Evolutionary conservation across 345 rosid genomes (phyloP).

Genomic region (Euclidium syriacum): DNA sequence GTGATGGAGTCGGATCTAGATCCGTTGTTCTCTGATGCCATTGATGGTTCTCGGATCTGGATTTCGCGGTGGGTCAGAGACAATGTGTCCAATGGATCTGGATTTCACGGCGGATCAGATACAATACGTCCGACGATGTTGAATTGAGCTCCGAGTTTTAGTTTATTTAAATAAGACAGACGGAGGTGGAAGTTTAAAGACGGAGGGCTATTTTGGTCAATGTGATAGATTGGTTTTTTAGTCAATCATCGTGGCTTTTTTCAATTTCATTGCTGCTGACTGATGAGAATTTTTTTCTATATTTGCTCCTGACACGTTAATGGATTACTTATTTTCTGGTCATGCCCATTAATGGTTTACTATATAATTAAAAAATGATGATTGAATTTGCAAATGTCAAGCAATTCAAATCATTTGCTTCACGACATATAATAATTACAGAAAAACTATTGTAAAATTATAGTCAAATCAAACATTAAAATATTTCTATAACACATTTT

Average conservation of each 20-base stretch:
- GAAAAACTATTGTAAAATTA: too few relatives aligned
- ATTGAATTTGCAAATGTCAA: too few relatives aligned
- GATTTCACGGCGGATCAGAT: constrained; percentile 3
- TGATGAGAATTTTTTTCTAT: neutral
- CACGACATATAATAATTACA: too few relatives aligned
- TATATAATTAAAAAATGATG: too few relatives aligned
- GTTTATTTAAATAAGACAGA: constrained; percentile 14
- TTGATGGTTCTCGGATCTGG: constrained; percentile 25
- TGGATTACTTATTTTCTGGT: constrained; percentile 9
- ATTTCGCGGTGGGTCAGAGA: constrained; percentile 5
- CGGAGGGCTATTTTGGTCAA: constrained; percentile 9
- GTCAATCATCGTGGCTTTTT: neutral
- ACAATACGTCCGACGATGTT: constrained; percentile 1
- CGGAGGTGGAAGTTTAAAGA: constrained; percentile 6
- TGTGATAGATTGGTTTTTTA: neutral
- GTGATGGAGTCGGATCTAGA: constrained; percentile 23
- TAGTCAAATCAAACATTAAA: neutral
- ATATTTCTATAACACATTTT: neutral
- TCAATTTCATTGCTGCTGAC: constrained; percentile 10
- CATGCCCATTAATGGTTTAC: neutral
- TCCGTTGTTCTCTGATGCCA: constrained; percentile 39
- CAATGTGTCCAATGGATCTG: too few relatives aligned
- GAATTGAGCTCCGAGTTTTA: constrained; percentile 10
- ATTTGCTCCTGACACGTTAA: constrained; percentile 1
- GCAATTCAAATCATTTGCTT: neutral